These are phyloP conservation scores for Penicillium bovifimosum DNA, from an alignment of 495 filamentous ascomycete genomes.

Conservation along the genomic window DNA sequence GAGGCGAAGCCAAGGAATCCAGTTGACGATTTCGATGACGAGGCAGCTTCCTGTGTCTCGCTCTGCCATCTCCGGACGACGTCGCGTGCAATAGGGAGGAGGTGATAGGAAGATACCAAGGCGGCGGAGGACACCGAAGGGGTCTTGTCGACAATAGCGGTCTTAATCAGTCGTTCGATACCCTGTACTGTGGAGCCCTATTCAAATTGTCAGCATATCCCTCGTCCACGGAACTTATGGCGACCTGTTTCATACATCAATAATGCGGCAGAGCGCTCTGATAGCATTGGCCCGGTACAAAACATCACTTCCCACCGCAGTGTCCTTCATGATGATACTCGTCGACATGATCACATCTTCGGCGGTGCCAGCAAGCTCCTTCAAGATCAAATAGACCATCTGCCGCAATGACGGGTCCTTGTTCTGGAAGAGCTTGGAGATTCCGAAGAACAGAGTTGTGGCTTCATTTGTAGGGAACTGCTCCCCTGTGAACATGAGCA, in stretches of 20 bases:
- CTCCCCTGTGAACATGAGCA: slow-evolving; percentile 95
- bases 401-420: slow-evolving; percentile 97
- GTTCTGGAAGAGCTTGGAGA: slow-evolving; percentile 99
- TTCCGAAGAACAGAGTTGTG: slow-evolving; percentile 97
- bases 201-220: slow-evolving; percentile 10
- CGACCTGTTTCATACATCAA: slow-evolving; percentile 64
- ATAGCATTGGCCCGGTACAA: slow-evolving; percentile 97
- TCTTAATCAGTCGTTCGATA: slow-evolving; percentile 98
- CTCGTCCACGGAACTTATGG: neutral
- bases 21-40: slow-evolving; percentile 76
- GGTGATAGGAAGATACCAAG: slow-evolving; percentile 95
- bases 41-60: slow-evolving; percentile 95
- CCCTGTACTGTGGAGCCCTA: slow-evolving; percentile 95
- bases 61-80: slow-evolving; percentile 97
- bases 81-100: slow-evolving; percentile 91
- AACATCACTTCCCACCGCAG: slow-evolving; percentile 88
- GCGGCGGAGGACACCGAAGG: slow-evolving; percentile 96
- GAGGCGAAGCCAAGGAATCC: slow-evolving; percentile 88
- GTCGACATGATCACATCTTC: slow-evolving; percentile 99
- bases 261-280: slow-evolving; percentile 90
- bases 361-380: slow-evolving; percentile 92
- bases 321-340: slow-evolving; percentile 99
- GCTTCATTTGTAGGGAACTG: slow-evolving; percentile 95
- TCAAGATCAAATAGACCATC: slow-evolving; percentile 98
- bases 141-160: slow-evolving; percentile 98